Percentiles rank a stretch among this genome's conserved stretches.
These are phyloP conservation scores for Elsinoe fawcettii DNA, from an alignment of 2,329 filamentous ascomycete species.

Conservation along the genomic window DNA sequence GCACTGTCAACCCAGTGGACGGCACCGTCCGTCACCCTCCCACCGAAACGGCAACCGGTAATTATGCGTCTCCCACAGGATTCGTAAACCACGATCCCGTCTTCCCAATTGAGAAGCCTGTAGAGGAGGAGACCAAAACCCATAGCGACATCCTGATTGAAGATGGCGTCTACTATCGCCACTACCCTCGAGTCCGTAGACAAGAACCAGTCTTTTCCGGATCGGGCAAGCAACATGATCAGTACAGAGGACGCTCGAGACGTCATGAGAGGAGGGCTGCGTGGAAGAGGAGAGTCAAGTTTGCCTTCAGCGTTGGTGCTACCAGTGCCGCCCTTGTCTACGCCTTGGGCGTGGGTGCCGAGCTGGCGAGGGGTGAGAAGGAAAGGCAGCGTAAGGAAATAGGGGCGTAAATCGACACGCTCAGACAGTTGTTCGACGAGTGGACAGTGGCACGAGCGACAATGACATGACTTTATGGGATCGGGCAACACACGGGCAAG, in stretches of 20 bases:
- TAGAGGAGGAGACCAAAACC: conserved; percentile 19
- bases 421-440: neutral
- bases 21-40: conserved; percentile 26
- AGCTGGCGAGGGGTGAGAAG: conserved; percentile 13
- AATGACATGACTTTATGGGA: conserved; percentile 1
- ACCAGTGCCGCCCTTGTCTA: conserved; percentile 10
- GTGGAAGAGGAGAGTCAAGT: conserved; percentile 15
- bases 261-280: neutral
- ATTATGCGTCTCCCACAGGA: conserved; percentile 57
- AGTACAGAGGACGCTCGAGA: neutral
- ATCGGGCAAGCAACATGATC: neutral
- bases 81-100: conserved; percentile 53
- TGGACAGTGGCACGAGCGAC: neutral
- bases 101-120: conserved; percentile 17
- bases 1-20: conserved; percentile 50
- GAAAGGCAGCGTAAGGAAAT: conserved; percentile 1
- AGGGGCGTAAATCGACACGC: neutral
- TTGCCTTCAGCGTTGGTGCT: conserved; percentile 11
- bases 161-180: conserved; percentile 37
- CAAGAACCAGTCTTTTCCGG: conserved; percentile 19
- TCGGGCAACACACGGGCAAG: neutral
- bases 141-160: conserved; percentile 26
- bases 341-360: conserved; percentile 9
- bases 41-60: conserved; percentile 38
- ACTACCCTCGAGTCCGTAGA: conserved; percentile 36